Conservation (phyloP, 2,329 filamentous ascomycete species). For the Gliomastix tumulicola region DNA sequence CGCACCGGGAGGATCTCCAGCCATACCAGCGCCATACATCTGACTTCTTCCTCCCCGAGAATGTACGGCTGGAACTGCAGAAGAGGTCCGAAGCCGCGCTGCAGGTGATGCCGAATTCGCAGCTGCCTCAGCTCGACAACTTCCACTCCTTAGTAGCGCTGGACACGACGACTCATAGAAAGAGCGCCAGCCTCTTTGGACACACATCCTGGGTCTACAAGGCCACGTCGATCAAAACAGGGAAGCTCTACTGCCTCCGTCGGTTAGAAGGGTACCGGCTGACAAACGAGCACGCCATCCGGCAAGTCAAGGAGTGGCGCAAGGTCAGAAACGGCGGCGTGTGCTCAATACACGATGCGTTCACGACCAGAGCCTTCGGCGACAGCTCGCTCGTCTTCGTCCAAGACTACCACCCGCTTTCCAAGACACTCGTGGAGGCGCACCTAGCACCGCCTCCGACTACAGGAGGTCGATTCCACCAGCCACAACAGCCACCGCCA, state of each 20-base stretch:
- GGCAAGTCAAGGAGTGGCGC: slow-evolving; percentile 83
- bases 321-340: slow-evolving; percentile 74
- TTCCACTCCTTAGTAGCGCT: slow-evolving; percentile 91
- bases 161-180: slow-evolving; percentile 73
- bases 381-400: slow-evolving; percentile 94
- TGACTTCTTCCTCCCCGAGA: slow-evolving; percentile 87
- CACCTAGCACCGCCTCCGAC: slow-evolving; percentile 37
- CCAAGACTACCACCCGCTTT: slow-evolving; percentile 85
- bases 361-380: slow-evolving; percentile 87
- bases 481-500: no score
- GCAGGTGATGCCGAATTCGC: slow-evolving; percentile 73
- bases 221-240: slow-evolving; percentile 81
- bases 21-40: slow-evolving; percentile 82
- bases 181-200: slow-evolving; percentile 73
- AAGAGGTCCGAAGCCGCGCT: slow-evolving; percentile 80
- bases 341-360: slow-evolving; percentile 83
- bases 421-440: slow-evolving; percentile 81
- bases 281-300: slow-evolving; percentile 83
- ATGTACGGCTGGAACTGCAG: slow-evolving; percentile 79
- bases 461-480: slow-evolving; percentile 36
- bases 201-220: slow-evolving; percentile 95
- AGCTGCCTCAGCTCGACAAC: slow-evolving; percentile 73
- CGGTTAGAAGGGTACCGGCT: slow-evolving; percentile 84
- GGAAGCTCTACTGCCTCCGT: slow-evolving; percentile 79
- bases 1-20: slow-evolving; percentile 72